Evolutionary conservation across 768 basidiomycete species (phyloP).

Genomic region (Rhodocollybia butyracea): DNA sequence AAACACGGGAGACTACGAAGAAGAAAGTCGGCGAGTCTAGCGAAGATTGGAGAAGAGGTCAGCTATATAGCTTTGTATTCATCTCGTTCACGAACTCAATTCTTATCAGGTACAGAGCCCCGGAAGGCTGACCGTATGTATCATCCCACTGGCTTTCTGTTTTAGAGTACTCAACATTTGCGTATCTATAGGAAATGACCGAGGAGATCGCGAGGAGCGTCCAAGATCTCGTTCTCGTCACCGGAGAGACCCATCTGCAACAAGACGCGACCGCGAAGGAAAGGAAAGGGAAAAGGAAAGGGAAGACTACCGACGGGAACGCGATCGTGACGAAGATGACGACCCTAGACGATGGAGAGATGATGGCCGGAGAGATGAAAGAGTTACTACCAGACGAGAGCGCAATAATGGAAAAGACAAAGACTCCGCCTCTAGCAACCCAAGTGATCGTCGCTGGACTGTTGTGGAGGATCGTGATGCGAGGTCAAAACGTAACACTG

Average conservation of each 20-base stretch:
- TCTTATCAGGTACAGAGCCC: constrained; percentile 42
- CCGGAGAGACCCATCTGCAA: constrained; percentile 54
- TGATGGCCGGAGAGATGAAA: constrained; percentile 78
- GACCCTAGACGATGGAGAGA: constrained; percentile 79
- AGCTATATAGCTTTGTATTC: constrained; percentile 16
- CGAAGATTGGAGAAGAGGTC: constrained; percentile 87
- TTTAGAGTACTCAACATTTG: not conserved
- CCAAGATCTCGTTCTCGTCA: constrained; percentile 63
- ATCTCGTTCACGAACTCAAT: constrained; percentile 14
- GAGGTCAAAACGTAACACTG: constrained; percentile 54
- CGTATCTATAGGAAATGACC: constrained; percentile 38
- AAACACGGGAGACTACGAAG: constrained; percentile 53
- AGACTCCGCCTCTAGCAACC: constrained; percentile 42
- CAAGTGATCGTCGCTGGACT: constrained; percentile 55
- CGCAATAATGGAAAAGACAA: constrained; percentile 42
- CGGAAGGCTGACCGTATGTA: constrained; percentile 57
- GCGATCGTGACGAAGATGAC: constrained; percentile 40
- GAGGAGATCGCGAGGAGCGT: constrained; percentile 60
- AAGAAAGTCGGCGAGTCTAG: constrained; percentile 71
- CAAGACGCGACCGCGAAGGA: constrained; percentile 45
- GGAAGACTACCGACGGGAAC: constrained; percentile 26
- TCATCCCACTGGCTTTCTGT: not conserved
- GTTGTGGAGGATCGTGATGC: constrained; percentile 66
- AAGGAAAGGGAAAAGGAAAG: constrained; percentile 21
- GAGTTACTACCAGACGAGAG: constrained; percentile 61